Evolutionary conservation across 257 asterid species (phyloP), one percentile per base, ranked within the genome.

Genomic region (Cynanchum wilfordii): DNA sequence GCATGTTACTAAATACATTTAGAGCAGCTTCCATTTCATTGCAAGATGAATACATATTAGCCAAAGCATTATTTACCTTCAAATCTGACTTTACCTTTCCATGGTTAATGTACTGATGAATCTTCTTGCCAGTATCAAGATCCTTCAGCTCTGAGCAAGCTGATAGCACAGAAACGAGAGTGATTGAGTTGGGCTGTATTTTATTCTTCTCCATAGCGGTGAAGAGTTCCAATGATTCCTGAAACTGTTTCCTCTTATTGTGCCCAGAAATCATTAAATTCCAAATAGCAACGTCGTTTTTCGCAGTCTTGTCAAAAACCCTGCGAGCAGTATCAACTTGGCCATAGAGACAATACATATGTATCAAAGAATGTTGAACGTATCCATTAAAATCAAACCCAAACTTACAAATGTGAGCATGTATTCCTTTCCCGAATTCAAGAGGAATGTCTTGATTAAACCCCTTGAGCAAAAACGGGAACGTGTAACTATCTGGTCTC

Each of bases 381-480:
- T 40, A 77, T 68, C 71, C 79, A 71, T 77, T 77, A n/a, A 42
- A 51, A 24, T 74, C 75, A 60, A 77, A 70, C 72, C 84, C 82
- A 59, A 81, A 77, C 68, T 77, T 77, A 68, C 77, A 81, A 51
- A 81, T 58, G 62, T 81, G 79, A 59, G 73, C 72, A 60, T 77
- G 82, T 51, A 71, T 44, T 59, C 71, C 71, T 74, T 71, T 66
- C 71, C 75, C 82, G 12, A 54, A 40, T 4, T 62, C 66, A 15
- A 74, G 30, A 25, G 75, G 54, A 38, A 66, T 24, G 19, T 70
- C 75, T 10, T 15, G 27, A 47, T 59, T 58, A 70, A 81, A 77
- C 16, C 84, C 79, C 81, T 81, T 77, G 47, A 81, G 69, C 73
- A 81, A 74, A 70, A 77, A 81, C 3, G 84, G 82, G 57, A 64